Evolutionary conservation across 257 asterid genomes (phyloP).

Genomic region (Sherardia arvensis): DNA sequence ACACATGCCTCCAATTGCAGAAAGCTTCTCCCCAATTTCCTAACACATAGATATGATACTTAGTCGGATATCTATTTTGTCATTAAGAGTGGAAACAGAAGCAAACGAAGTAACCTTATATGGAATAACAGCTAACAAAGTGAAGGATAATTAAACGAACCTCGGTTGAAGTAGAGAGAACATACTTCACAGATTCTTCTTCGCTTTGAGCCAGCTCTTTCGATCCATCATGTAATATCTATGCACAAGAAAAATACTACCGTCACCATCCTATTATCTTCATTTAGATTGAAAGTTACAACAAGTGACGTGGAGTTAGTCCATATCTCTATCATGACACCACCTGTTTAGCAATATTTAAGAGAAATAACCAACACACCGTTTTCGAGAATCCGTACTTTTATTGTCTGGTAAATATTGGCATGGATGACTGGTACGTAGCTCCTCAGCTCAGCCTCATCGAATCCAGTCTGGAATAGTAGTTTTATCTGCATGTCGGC

Average conservation of each 20-base stretch:
- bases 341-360: conserved; percentile 17
- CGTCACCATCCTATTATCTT: not conserved
- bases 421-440: conserved; percentile 94
- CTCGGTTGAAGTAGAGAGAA: conserved; percentile 66
- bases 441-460: conserved; percentile 86
- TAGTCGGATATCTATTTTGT: not conserved
- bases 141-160: conserved; percentile 29
- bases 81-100: not conserved
- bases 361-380: conserved; percentile 79
- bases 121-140: not conserved
- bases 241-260: conserved; percentile 10
- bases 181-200: conserved; percentile 55
- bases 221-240: conserved; percentile 87
- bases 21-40: conserved; percentile 76
- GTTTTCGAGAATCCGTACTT: conserved; percentile 83
- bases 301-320: not conserved
- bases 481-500: conserved; percentile 79
- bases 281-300: not conserved
- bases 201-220: conserved; percentile 70
- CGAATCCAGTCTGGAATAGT: conserved; percentile 91
- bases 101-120: not conserved
- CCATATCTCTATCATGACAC: conserved; percentile 29
- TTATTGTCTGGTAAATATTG: conserved; percentile 97
- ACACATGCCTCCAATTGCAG: conserved; percentile 82
- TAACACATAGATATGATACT: conserved; percentile 26